A percentile compares a stretch with the other conserved stretches of the same genome.
Evolutionary conservation across 768 basidiomycete species (phyloP).

Genomic region (Sporobolomyces phaffii): DNA sequence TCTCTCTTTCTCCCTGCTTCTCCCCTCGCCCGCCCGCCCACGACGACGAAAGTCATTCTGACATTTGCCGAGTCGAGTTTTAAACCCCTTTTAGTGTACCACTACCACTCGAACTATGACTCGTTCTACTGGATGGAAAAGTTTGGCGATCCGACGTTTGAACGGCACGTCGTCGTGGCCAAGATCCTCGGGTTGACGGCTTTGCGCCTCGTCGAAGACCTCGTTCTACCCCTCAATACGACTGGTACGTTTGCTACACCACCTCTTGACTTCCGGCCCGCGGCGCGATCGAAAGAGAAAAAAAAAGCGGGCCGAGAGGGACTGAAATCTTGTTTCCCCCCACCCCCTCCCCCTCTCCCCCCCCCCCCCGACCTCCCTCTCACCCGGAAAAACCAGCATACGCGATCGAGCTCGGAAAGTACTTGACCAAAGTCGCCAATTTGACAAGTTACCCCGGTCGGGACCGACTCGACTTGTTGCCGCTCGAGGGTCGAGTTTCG

Average conservation of each 20-base stretch:
- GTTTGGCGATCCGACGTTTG: constrained; percentile 70
- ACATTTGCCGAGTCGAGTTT: too few species aligned
- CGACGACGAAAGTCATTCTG: background rate
- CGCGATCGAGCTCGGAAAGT: background rate
- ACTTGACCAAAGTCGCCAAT: background rate
- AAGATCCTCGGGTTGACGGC: constrained; percentile 37
- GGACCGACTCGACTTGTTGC: background rate
- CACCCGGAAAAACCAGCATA: background rate
- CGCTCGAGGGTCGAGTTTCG: background rate
- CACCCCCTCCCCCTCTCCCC: constrained; percentile 52
- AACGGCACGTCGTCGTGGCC: constrained; percentile 52
- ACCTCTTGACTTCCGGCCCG: too few species aligned
- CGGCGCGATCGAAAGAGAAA: too few species aligned
- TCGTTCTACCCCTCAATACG: constrained; percentile 43
- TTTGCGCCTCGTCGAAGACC: constrained; percentile 33
- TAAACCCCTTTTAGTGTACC: constrained; percentile 51
- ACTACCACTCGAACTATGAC: constrained; percentile 66
- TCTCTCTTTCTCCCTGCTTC: constrained; percentile 29
- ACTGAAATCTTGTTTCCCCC: too few species aligned
- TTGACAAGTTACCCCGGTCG: background rate
- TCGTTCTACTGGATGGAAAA: constrained; percentile 64
- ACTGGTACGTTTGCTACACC: constrained; percentile 10
- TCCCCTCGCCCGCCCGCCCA: background rate
- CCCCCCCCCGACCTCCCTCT: background rate
- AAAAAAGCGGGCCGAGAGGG: too few species aligned